Evolutionary conservation across 768 basidiomycete species (phyloP).

Genomic region (Rubroboletus pulcherrimus): DNA sequence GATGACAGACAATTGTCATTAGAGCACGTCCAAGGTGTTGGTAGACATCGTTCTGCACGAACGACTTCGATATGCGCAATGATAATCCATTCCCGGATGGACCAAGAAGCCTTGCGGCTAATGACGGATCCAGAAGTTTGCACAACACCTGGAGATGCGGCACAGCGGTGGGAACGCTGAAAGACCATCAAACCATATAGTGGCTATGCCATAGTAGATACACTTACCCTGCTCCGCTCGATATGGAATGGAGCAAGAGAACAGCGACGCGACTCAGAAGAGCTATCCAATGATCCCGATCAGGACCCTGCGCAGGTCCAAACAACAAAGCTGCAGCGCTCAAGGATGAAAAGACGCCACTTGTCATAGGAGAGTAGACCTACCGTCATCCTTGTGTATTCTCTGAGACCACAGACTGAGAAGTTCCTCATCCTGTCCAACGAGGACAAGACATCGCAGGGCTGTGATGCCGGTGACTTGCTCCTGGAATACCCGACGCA

Average conservation of each 20-base stretch:
- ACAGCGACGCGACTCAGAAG: slow-evolving; percentile 49
- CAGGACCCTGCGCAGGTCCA: slow-evolving; percentile 34
- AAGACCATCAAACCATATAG: not conserved
- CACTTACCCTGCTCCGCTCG: slow-evolving; percentile 49
- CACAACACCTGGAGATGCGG: slow-evolving; percentile 48
- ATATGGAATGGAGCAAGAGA: slow-evolving; percentile 50
- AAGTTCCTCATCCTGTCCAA: slow-evolving; percentile 40
- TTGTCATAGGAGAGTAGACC: not conserved
- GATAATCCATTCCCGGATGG: slow-evolving; percentile 31
- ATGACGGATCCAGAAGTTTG: slow-evolving; percentile 37
- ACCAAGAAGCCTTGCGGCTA: slow-evolving; percentile 18
- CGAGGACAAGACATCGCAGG: slow-evolving; percentile 61
- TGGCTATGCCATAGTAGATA: not conserved
- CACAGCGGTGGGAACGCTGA: slow-evolving; percentile 47
- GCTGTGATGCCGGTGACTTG: slow-evolving; percentile 54
- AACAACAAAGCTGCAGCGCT: slow-evolving; percentile 37
- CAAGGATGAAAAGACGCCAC: not conserved
- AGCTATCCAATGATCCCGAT: slow-evolving; percentile 54
- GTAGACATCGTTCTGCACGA: slow-evolving; percentile 49
- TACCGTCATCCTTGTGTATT: slow-evolving; percentile 21
- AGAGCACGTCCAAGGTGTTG: slow-evolving; percentile 17
- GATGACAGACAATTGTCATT: slow-evolving; percentile 44
- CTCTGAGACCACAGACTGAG: slow-evolving; percentile 33
- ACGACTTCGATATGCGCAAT: slow-evolving; percentile 39
- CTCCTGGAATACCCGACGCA: slow-evolving; percentile 48